Base-by-base conservation (phyloP, 331 rosid species). In the Rhamnella rubrinervis region DNA sequence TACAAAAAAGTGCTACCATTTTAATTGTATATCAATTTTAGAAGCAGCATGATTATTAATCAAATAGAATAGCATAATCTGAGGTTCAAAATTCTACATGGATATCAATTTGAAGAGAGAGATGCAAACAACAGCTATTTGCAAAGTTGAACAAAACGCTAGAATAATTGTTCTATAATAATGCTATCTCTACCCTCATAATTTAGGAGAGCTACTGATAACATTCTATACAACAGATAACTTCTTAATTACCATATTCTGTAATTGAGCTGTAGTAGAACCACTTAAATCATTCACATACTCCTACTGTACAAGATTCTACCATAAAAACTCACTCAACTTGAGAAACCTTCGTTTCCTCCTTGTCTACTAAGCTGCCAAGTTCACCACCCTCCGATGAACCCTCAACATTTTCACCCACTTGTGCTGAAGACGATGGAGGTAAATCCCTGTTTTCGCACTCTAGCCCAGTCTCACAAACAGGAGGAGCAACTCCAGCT, bases 251-350 rank as follows among this genome's bases (percentile, higher is more conserved):
- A 62, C 68, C 46, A 37, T 21, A 53, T 52, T 12, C 35, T 49
- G 39, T 16, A 59, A 70, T 20, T 35, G 17, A 60, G 66, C 23
- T 7, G 26, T 26, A 47, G 21, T 28, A 51, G 68, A 37, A 71
- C n/a, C 69, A 55, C 59, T n/a, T 6, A 39, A 38, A 56, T 55
- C 51, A 55, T 21, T 68, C 67, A 59, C 53, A 77, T 20, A 77
- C 75, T 74, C 79, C 81, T 52, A 61, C 67, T 17, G 66, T 83
- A 82, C 83, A 60, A 66, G 31, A 67, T 37, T 76, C 75, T 68
- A 72, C 60, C 25, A 56, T 64, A 64, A 7, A 44, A 66, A 68
- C 70, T 55, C 28, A 26, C 28, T 71, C 55, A 4, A 55, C 59
- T 53, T 65, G 8, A 18, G 72, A 73, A 63, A 12, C 64, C 40